Conservation (phyloP, 768 basidiomycete species). For the Psilocybe subaeruginosa region DNA sequence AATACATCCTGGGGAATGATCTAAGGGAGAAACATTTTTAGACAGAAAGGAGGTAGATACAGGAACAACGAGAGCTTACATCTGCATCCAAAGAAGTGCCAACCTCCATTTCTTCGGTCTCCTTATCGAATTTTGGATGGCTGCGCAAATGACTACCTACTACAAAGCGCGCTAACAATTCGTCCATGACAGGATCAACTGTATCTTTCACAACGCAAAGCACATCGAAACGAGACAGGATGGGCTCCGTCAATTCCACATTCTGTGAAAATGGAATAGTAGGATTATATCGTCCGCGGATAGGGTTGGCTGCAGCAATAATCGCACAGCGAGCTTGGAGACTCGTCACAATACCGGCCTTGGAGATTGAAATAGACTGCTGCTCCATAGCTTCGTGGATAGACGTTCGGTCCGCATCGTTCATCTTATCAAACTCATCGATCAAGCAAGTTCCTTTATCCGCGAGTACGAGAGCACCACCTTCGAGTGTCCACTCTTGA, state of each 20-base stretch:
- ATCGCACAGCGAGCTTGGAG: conserved; percentile 97
- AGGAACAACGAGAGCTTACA: conserved; percentile 50
- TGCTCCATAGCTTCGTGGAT: conserved; percentile 99
- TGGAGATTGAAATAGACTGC: conserved; percentile 98
- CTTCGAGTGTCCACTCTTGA: conserved; percentile 97
- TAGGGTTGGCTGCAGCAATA: conserved; percentile 97
- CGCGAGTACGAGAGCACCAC: conserved; percentile 96
- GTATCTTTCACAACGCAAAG: conserved; percentile 98
- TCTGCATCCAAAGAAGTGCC: conserved; percentile 88
- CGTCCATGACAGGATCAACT: conserved; percentile 96
- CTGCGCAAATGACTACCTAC: conserved; percentile 94
- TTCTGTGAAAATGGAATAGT: conserved; percentile 99
- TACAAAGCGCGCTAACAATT: conserved; percentile 95
- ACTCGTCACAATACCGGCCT: conserved; percentile 98
- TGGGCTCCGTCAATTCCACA: conserved; percentile 97
- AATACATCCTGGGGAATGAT: conserved; percentile 96
- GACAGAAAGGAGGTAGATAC: not conserved
- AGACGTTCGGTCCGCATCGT: conserved; percentile 95
- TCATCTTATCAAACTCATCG: conserved; percentile 99
- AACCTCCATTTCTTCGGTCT: conserved; percentile 92
- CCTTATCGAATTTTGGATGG: conserved; percentile 90
- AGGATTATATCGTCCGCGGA: conserved; percentile 96
- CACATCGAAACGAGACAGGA: conserved; percentile 97
- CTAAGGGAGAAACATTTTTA: conserved; percentile 41
- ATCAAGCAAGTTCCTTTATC: conserved; percentile 98